Base-by-base conservation (phyloP, 768 basidiomycete genomes). In the Lanmaoa pseudosensibilis region DNA sequence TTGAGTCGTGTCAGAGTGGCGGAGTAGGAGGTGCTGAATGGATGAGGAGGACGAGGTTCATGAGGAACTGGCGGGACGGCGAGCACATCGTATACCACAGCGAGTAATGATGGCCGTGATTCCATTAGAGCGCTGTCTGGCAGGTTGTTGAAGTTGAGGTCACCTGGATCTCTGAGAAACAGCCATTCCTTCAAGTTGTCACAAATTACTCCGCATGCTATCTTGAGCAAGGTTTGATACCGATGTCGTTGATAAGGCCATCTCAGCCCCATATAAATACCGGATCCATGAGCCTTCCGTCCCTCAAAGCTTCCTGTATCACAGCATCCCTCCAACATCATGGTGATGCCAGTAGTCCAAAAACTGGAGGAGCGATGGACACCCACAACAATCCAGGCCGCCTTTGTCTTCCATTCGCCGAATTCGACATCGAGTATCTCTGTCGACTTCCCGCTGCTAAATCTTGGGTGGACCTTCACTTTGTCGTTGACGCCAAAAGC, bases 1-100 rank as follows among this genome's bases (percentile, higher is more conserved):
- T 80, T 78, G 46, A 90, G 74, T 34, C 77, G 66, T 4, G 74
- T 57, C 34, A 67, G 50, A 8, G 68, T 34, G 16, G 52, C 25
- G 4, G 59, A 46, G 40, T 56, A 69, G 0, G 64, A 56, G 13
- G 56, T 59, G 45, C 64, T 55, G 60, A 73, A 71, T 15, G 71
- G 69, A 44, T 71, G 70, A 7, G 57, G 64, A 27, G 55, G 39
- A 10, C 40, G 41, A 32, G 9, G 49, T 18, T 54, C 59, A 30
- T 57, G 69, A 7, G 53, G 41, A 18, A 65, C 50, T 6, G 68
- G 61, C 1, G 66, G 56, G 5, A 63, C 50, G 4, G 65, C 62
- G 48, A 73, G 56, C 30, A 65, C 60, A 36, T 68, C 65, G 62
- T 73, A 65, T 47, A 71, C 59, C 12, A 21, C 64, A 49, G 62